Evolutionary conservation across 768 basidiomycete species (phyloP), one percentile per base, ranked within the genome.

Genomic region (Boletus reticuloceps): DNA sequence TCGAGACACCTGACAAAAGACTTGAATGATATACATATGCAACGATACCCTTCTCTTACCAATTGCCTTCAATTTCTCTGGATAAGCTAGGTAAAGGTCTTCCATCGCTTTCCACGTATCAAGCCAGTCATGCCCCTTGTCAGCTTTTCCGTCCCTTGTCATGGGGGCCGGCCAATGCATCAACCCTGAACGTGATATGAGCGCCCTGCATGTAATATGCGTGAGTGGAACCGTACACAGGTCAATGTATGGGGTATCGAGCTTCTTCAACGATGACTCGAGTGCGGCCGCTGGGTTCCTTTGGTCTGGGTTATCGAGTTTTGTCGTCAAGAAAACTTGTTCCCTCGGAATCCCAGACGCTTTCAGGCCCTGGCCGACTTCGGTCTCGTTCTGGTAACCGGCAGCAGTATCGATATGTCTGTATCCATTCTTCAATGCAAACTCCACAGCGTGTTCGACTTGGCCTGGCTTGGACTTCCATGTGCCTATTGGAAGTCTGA

Each of bases 101-200:
- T 88, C 89, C 84, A 94, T 88, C 50, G 73, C 68, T 63, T 83
- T 84, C 91, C 91, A 94, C 31, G 90, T 89, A 62, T 93, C 80
- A 45, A 85, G 72, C 82, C 89, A 88, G 64, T 82, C 79, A 65
- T 75, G 70, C 17, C 66, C 74, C 63, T 76, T 80, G 63, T 88
- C 82, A 8, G 84, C 75, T 54, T 75, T 73, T 48, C 75, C 75
- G 55, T 82, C 82, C 41, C 62, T 61, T 12, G 79, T 82, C 82
- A 89, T 82, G 34, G 89, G 86, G 19, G 86, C 82, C 14, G 91
- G 91, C 90, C 89, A 91, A 72, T 91, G 89, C 80, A 91, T 83
- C 54, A 90, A 75, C 82, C 83, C 85, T 86, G 55, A 42, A 10
- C 5, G 22, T 8, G 19, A n/a, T 12, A 37, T 52, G 11, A 61